Conservation (phyloP, 2,329 filamentous ascomycete species). For the Alternaria novae-zelandiae region DNA sequence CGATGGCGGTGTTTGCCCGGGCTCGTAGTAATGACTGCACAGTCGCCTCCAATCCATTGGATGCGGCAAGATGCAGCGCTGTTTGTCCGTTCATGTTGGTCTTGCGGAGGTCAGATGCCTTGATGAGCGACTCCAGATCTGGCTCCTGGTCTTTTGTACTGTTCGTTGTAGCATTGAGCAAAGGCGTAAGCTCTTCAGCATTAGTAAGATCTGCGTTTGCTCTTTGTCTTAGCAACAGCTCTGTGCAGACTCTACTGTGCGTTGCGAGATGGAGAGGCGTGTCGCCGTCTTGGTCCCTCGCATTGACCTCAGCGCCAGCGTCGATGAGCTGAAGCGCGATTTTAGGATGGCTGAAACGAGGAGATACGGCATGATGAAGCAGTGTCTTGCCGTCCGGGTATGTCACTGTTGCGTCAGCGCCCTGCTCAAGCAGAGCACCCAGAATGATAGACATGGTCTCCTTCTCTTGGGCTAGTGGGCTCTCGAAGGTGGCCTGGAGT, state of each 20-base stretch:
- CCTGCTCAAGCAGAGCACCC: constrained; percentile 32
- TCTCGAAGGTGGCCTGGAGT: constrained; percentile 36
- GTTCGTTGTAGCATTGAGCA: constrained; percentile 22
- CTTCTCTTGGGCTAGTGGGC: constrained; percentile 31
- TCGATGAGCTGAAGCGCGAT: constrained; percentile 32
- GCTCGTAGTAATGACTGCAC: constrained; percentile 32
- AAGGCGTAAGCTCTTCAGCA: constrained; percentile 27
- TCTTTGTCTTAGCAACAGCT: constrained; percentile 32
- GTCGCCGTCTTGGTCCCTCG: constrained; percentile 30
- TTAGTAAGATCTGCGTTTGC: constrained; percentile 28
- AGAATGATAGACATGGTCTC: constrained; percentile 28
- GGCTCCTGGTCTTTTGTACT: constrained; percentile 25
- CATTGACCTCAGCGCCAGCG: constrained; percentile 28
- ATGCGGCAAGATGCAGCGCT: constrained; percentile 38
- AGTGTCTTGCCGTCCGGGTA: constrained; percentile 40
- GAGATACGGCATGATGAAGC: constrained; percentile 35
- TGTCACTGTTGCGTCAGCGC: constrained; percentile 26
- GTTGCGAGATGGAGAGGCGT: constrained; percentile 37
- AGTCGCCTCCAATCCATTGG: constrained; percentile 29
- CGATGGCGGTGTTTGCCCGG: constrained; percentile 27
- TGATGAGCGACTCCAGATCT: constrained; percentile 33
- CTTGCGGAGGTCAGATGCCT: constrained; percentile 27
- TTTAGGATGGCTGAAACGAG: constrained; percentile 20
- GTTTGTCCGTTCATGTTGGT: constrained; percentile 23
- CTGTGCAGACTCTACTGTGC: constrained; percentile 29